Percentiles rank a stretch among this genome's conserved stretches.
phyloP scores from a whole-genome alignment of 1,284 basidiomycete species.

The Leucoagaricus sp. region DNA sequence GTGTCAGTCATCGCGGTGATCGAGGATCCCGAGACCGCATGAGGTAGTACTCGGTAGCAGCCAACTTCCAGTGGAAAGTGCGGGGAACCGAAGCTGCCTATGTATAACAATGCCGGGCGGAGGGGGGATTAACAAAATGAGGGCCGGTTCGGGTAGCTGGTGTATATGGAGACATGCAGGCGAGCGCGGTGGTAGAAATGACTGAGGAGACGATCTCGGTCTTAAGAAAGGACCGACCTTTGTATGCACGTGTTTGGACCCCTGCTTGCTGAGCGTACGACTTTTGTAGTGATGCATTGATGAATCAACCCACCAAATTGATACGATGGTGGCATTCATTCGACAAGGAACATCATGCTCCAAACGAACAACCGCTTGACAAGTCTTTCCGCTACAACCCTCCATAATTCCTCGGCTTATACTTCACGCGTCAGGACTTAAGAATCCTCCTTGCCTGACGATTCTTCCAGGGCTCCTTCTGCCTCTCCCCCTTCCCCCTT shows the following conservation, averaged over 20 bases:
- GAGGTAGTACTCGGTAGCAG: neutral
- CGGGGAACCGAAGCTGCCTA: neutral
- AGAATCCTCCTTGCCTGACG: conserved; percentile 5
- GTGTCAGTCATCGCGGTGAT: neutral
- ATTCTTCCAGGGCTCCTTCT: neutral
- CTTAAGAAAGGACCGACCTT: neutral
- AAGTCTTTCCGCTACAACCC: conserved; percentile 10
- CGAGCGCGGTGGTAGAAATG: neutral
- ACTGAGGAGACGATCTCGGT: neutral
- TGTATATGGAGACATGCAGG: neutral
- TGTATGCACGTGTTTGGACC: conserved; percentile 2
- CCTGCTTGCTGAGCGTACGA: neutral
- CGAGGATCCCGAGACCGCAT: neutral
- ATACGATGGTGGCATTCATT: conserved; percentile 12
- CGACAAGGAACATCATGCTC: conserved; percentile 15
- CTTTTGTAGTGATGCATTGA: neutral
- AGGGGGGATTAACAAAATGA: neutral
- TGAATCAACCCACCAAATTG: neutral
- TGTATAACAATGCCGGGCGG: conserved; percentile 2
- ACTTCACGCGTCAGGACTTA: neutral
- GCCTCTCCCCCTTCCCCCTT: conserved; percentile 7
- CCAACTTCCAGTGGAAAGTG: neutral
- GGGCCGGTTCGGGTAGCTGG: conserved; percentile 3
- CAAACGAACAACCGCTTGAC: conserved; percentile 12
- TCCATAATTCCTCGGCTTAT: conserved; percentile 7